Conservation (phyloP, 768 basidiomycete genomes). For the Boletellus emodensis region DNA sequence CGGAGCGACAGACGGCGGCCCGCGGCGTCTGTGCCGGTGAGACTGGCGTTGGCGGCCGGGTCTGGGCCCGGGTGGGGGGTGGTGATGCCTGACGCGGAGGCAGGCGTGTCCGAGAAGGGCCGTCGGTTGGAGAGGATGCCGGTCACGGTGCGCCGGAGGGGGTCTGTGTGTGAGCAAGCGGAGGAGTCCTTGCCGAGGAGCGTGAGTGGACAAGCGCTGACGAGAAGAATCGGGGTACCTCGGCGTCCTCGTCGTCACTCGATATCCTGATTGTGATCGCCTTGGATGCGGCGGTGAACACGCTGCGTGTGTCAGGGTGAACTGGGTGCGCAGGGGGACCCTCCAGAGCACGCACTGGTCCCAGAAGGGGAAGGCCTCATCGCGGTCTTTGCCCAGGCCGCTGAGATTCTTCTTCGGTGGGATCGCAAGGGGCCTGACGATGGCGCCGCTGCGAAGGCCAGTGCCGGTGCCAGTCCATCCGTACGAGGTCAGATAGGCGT, state of each 20-base stretch:
- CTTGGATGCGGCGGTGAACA: slow-evolving; percentile 80
- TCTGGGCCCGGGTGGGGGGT: slow-evolving; percentile 34
- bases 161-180: slow-evolving; percentile 12
- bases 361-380: slow-evolving; percentile 97
- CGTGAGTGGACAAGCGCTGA: neutral
- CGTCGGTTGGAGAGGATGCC: slow-evolving; percentile 74
- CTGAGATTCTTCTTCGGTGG: slow-evolving; percentile 81
- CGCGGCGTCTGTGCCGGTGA: neutral
- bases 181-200: slow-evolving; percentile 11
- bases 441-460: slow-evolving; percentile 80
- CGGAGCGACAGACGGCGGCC: slow-evolving; percentile 45
- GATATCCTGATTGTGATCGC: slow-evolving; percentile 71
- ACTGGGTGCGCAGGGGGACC: neutral
- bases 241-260: slow-evolving; percentile 47
- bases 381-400: slow-evolving; percentile 89
- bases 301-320: slow-evolving; percentile 16
- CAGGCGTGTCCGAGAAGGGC: slow-evolving; percentile 48
- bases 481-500: slow-evolving; percentile 69
- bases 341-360: slow-evolving; percentile 70
- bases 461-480: slow-evolving; percentile 88
- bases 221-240: slow-evolving; percentile 4
- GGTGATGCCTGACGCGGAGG: slow-evolving; percentile 40
- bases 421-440: slow-evolving; percentile 70
- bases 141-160: slow-evolving; percentile 59
- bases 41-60: neutral